phyloP scores from a whole-genome alignment of 2,329 filamentous ascomycete genomes.

The Fusarium xyrophilum region DNA sequence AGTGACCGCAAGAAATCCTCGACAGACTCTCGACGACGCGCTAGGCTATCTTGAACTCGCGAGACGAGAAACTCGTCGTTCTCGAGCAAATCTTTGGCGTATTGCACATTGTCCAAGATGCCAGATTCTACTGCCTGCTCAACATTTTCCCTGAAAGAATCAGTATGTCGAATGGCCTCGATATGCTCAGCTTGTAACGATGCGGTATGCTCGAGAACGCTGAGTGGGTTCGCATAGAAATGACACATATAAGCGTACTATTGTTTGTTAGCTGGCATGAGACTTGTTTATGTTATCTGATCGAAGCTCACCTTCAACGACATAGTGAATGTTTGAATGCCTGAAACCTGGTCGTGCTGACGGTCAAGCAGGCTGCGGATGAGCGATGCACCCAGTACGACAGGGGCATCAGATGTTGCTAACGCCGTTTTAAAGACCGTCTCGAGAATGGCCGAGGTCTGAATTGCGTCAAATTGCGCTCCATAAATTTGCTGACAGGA shows the following conservation, averaged over 20 bases:
- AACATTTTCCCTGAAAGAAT: slow-evolving; percentile 69
- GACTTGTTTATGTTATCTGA: background rate
- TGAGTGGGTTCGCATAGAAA: slow-evolving; percentile 80
- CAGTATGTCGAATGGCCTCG: slow-evolving; percentile 70
- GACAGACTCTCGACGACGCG: slow-evolving; percentile 48
- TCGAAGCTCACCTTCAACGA: slow-evolving; percentile 65
- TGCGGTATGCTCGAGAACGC: slow-evolving; percentile 60
- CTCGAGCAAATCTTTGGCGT: slow-evolving; percentile 60
- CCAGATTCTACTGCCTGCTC: slow-evolving; percentile 56
- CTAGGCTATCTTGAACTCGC: slow-evolving; percentile 46
- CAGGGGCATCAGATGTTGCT: slow-evolving; percentile 59
- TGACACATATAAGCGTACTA: slow-evolving; percentile 87
- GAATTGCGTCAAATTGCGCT: slow-evolving; percentile 78
- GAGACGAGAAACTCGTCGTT: slow-evolving; percentile 63
- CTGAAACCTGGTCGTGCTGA: slow-evolving; percentile 79
- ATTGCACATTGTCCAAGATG: slow-evolving; percentile 53
- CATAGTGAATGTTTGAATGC: slow-evolving; percentile 74
- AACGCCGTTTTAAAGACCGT: slow-evolving; percentile 73
- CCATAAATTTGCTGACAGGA: slow-evolving; percentile 73
- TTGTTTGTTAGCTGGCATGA: slow-evolving; percentile 17
- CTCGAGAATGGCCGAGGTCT: slow-evolving; percentile 74
- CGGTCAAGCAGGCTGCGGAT: slow-evolving; percentile 70
- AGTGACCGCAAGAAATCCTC: slow-evolving; percentile 57
- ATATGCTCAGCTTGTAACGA: slow-evolving; percentile 65
- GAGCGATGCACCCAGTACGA: slow-evolving; percentile 70